Conservation (phyloP, 495 filamentous ascomycete genomes). For the Penicillium paxilli region DNA sequence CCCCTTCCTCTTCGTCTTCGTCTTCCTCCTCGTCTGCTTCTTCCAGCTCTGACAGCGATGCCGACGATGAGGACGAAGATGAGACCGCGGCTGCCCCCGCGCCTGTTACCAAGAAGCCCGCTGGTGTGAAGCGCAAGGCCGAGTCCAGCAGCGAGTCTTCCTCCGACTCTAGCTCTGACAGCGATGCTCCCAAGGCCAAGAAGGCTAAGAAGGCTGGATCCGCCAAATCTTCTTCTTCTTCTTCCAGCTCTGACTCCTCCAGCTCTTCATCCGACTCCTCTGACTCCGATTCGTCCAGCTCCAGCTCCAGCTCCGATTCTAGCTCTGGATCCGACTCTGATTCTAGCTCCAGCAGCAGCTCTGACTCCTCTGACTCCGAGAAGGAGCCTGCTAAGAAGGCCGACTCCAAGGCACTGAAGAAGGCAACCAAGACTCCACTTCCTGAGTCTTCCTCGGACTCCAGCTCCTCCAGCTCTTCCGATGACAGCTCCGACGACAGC, state of each 20-base stretch:
- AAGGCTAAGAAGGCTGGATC: constrained; percentile 25
- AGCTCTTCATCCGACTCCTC: constrained; percentile 27
- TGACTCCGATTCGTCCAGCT: constrained; percentile 24
- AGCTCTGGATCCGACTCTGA: constrained; percentile 1
- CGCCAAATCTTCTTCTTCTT: constrained; percentile 31
- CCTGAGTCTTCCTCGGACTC: constrained; percentile 40
- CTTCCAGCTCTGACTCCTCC: constrained; percentile 18
- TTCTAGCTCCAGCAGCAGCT: constrained; percentile 7
- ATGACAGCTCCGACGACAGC: constrained; percentile 26
- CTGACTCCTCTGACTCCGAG: constrained; percentile 36
- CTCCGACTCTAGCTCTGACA: constrained; percentile 49
- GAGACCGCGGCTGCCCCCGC: constrained; percentile 33
- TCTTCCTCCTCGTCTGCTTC: constrained; percentile 49
- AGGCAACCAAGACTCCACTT: constrained; percentile 54
- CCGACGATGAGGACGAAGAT: constrained; percentile 59
- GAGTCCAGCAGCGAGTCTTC: constrained; percentile 51
- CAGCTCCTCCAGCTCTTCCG: constrained; percentile 23
- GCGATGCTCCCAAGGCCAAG: constrained; percentile 42
- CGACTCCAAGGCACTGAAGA: constrained; percentile 42
- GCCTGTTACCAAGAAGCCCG: constrained; percentile 33
- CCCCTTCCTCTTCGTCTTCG: constrained; percentile 44
- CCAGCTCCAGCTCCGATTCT: constrained; percentile 9
- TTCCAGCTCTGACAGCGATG: constrained; percentile 60
- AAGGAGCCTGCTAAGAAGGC: constrained; percentile 28
- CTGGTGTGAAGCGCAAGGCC: constrained; percentile 65